phyloP scores from a whole-genome alignment of 2,329 filamentous ascomycete genomes.

The Alternaria sp. region DNA sequence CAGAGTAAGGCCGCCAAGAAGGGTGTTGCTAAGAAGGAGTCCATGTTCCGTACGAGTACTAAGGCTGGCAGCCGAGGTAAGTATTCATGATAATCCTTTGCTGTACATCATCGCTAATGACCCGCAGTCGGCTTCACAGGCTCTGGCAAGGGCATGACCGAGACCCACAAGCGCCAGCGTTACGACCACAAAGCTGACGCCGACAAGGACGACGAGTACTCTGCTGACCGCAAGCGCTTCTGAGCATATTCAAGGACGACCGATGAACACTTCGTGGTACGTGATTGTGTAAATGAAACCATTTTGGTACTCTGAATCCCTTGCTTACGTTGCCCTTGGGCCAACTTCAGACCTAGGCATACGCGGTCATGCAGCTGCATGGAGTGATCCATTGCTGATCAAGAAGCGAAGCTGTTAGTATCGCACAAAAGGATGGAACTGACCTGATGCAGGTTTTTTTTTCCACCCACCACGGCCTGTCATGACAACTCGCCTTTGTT shows the following conservation, averaged over 20 bases:
- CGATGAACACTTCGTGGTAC: conserved; percentile 14
- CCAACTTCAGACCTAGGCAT: conserved; percentile 25
- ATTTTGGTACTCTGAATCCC: conserved; percentile 15
- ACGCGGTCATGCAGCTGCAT: conserved; percentile 3
- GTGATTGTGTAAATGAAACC: conserved; percentile 8
- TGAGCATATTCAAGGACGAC: neutral
- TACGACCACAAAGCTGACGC: conserved; percentile 71
- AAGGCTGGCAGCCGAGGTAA: conserved; percentile 85
- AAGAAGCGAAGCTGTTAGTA: conserved; percentile 11
- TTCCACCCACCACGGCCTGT: neutral
- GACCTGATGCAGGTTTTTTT: conserved; percentile 18
- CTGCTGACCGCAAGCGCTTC: conserved; percentile 18
- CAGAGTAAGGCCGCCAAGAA: conserved; percentile 71
- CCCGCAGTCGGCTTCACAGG: conserved; percentile 89
- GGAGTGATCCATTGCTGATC: conserved; percentile 8
- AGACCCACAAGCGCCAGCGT: conserved; percentile 81
- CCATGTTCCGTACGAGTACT: conserved; percentile 95
- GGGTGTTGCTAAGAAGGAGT: conserved; percentile 83
- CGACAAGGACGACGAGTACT: conserved; percentile 36
- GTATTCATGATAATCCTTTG: conserved; percentile 26
- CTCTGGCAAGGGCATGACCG: conserved; percentile 94
- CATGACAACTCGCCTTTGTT: conserved; percentile 8
- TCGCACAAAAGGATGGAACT: conserved; percentile 9
- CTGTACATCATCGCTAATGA: conserved; percentile 31
- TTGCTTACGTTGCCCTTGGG: conserved; percentile 35